These are phyloP conservation scores for Curvularia eragrostidis DNA, from an alignment of 2,329 filamentous ascomycete genomes.

Conservation along the genomic window DNA sequence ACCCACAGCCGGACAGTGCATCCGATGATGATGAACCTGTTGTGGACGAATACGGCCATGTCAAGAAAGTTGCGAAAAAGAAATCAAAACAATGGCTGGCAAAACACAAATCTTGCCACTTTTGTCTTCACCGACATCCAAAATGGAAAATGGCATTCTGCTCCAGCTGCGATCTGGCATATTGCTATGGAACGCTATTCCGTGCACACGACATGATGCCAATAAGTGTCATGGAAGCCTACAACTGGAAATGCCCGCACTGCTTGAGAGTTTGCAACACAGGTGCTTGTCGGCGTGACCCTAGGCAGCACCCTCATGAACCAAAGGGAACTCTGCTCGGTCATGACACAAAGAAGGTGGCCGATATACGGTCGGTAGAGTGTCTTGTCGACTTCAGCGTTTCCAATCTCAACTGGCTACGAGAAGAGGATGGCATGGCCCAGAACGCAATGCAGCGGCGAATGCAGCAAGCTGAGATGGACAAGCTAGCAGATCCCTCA, in stretches of 20 bases:
- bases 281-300: constrained; percentile 73
- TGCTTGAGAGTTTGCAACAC: constrained; percentile 89
- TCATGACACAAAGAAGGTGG: constrained; percentile 87
- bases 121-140: constrained; percentile 80
- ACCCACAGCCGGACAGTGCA: constrained; percentile 58
- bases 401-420: constrained; percentile 86
- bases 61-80: constrained; percentile 70
- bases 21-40: constrained; percentile 61
- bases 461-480: constrained; percentile 61
- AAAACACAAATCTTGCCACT: constrained; percentile 72
- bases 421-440: constrained; percentile 56
- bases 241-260: constrained; percentile 86
- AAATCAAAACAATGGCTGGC: constrained; percentile 59
- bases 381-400: constrained; percentile 87
- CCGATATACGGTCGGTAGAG: constrained; percentile 90
- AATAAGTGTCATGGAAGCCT: constrained; percentile 77
- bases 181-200: constrained; percentile 93
- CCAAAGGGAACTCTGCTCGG: constrained; percentile 88
- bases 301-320: constrained; percentile 77
- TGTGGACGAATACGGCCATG: constrained; percentile 67
- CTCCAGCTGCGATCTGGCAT: constrained; percentile 74
- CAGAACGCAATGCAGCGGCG: constrained; percentile 57
- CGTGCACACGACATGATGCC: constrained; percentile 91
- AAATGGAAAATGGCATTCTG: constrained; percentile 87
- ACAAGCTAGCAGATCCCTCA: constrained; percentile 56